Percentiles rank a stretch among this genome's conserved stretches.
phyloP scores from a whole-genome alignment of 2,329 filamentous ascomycete species.

The Huntiella savannae region DNA sequence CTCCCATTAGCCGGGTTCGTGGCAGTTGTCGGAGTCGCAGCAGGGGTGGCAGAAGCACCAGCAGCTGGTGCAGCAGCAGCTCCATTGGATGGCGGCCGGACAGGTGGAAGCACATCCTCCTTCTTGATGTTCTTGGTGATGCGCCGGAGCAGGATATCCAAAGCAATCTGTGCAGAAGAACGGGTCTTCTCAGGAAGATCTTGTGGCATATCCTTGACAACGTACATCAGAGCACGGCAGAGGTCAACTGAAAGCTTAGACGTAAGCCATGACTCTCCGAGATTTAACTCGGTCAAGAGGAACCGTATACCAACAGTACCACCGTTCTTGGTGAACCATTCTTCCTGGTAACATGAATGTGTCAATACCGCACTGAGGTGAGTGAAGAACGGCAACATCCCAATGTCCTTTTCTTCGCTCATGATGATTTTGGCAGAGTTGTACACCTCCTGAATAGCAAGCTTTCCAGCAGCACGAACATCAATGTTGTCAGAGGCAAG shows the following conservation, averaged over 20 bases:
- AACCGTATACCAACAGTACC: constrained; percentile 81
- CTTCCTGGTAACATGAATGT: constrained; percentile 89
- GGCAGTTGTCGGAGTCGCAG: not conserved
- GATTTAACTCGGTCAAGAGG: constrained; percentile 63
- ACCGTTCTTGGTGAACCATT: constrained; percentile 96
- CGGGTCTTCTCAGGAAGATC: constrained; percentile 85
- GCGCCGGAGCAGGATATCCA: constrained; percentile 58
- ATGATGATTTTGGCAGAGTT: constrained; percentile 62
- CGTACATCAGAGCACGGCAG: constrained; percentile 78
- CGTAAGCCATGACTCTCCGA: constrained; percentile 68
- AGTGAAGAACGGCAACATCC: constrained; percentile 66
- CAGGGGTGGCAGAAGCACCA: not conserved
- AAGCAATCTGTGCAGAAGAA: constrained; percentile 60
- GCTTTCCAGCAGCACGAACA: constrained; percentile 67
- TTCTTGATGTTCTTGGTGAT: constrained; percentile 66
- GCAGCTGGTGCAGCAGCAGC: not conserved
- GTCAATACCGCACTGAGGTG: constrained; percentile 71
- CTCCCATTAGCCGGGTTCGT: not conserved
- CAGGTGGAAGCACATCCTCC: constrained; percentile 42
- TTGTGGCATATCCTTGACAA: constrained; percentile 94
- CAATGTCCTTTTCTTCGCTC: constrained; percentile 50
- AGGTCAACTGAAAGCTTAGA: constrained; percentile 65
- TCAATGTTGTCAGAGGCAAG: constrained; percentile 66
- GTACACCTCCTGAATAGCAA: constrained; percentile 59
- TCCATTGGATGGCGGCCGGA: not conserved